These are phyloP conservation scores for Dovyalis caffra DNA, from an alignment of 345 rosid species.

Conservation along the genomic window DNA sequence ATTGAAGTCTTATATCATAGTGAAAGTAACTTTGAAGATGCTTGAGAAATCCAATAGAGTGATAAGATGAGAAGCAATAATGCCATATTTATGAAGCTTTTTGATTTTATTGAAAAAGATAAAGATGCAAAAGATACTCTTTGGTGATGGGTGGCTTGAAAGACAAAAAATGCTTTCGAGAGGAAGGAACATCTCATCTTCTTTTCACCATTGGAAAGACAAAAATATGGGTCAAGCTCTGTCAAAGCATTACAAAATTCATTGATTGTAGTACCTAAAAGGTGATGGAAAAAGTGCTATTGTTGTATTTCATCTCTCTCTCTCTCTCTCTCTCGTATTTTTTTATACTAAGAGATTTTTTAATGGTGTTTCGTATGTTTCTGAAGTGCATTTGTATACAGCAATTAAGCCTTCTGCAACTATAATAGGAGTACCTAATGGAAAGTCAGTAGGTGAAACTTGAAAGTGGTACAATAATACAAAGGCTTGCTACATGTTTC, in stretches of 20 bases:
- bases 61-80: conserved; percentile 1
- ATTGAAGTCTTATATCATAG: background rate
- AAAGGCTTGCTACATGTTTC: too few relatives aligned
- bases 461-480: too few relatives aligned
- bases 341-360: too few relatives aligned
- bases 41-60: conserved; percentile 17
- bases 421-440: too few relatives aligned
- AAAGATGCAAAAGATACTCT: conserved; percentile 6
- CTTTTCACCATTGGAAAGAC: conserved; percentile 15
- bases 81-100: conserved; percentile 10
- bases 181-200: conserved; percentile 6
- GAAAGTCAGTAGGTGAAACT: too few relatives aligned
- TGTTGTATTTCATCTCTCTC: too few relatives aligned
- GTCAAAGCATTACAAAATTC: conserved; percentile 8
- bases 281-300: background rate
- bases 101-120: background rate
- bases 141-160: conserved; percentile 2
- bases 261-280: conserved; percentile 6
- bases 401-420: too few relatives aligned
- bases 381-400: background rate
- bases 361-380: background rate
- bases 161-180: conserved; percentile 18
- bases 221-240: conserved; percentile 12
- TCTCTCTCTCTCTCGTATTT: too few relatives aligned
- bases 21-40: conserved; percentile 18